Conservation (phyloP, 257 asterid species). For the Leptodermis oblonga region DNA sequence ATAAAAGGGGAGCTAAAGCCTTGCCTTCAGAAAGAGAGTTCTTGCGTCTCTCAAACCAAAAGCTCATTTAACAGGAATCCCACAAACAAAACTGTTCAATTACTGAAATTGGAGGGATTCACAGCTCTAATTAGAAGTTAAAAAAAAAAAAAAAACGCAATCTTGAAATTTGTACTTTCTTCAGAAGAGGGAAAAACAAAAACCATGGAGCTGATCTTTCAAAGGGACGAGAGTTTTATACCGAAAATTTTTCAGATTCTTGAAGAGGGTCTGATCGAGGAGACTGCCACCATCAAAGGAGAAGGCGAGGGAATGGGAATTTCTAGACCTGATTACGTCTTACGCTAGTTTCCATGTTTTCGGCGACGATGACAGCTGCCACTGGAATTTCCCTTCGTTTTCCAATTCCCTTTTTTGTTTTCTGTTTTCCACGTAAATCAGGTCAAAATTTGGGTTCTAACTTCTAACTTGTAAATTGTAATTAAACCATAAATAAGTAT, state of each 20-base stretch:
- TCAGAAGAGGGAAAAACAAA: too few relatives aligned
- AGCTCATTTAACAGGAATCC: neutral
- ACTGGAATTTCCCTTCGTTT: neutral
- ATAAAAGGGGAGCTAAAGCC: neutral
- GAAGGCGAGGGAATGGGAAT: neutral
- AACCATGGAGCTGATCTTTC: neutral
- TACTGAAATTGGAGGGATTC: neutral
- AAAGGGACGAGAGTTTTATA: neutral
- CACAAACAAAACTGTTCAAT: neutral
- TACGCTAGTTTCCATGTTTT: neutral
- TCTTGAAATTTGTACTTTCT: neutral
- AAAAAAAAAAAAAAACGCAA: neutral
- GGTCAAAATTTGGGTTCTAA: too few relatives aligned
- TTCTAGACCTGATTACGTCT: neutral
- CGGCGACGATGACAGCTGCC: neutral
- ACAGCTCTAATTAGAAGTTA: too few relatives aligned
- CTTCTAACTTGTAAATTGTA: too few relatives aligned
- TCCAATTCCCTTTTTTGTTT: too few relatives aligned
- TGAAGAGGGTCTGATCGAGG: neutral
- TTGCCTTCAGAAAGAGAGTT: neutral
- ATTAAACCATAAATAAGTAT: too few relatives aligned
- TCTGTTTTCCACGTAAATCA: too few relatives aligned
- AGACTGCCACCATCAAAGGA: too few relatives aligned
- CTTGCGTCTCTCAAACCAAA: neutral
- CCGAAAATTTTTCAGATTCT: neutral